Percentiles rank a stretch among this genome's conserved stretches.
These are phyloP conservation scores for Nicotiana attenuata DNA, from an alignment of 257 asterid genomes.

Conservation along the genomic window DNA sequence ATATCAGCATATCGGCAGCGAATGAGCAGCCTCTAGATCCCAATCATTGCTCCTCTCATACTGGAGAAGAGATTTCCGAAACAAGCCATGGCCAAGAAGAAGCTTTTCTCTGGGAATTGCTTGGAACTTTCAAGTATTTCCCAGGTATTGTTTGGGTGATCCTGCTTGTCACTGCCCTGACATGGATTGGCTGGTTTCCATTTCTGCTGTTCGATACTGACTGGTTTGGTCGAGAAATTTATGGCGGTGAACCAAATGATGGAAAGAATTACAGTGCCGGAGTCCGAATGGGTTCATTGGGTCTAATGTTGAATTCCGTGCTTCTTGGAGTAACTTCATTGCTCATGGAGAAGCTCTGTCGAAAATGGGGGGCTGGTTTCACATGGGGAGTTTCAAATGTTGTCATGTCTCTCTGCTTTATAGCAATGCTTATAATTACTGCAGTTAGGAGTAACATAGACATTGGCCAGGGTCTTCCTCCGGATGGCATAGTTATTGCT, in stretches of 20 bases:
- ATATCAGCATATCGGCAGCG: constrained; percentile 60
- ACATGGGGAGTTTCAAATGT: constrained; percentile 83
- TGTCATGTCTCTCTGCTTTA: constrained; percentile 60
- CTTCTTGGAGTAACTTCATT: constrained; percentile 84
- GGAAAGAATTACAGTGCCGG: constrained; percentile 57
- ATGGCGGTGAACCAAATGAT: constrained; percentile 80
- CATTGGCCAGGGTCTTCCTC: constrained; percentile 39
- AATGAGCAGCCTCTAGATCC: constrained; percentile 51
- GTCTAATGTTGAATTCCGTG: constrained; percentile 78
- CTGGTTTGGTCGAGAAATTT: constrained; percentile 94
- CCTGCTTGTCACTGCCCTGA: constrained; percentile 70
- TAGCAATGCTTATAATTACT: constrained; percentile 59
- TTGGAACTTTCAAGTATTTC: constrained; percentile 66
- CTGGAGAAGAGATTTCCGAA: constrained; percentile 35
- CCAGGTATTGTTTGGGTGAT: constrained; percentile 64
- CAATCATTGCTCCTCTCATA: constrained; percentile 19
- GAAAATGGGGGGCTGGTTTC: constrained; percentile 85
- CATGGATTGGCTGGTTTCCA: constrained; percentile 92
- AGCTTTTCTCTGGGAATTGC: constrained; percentile 74
- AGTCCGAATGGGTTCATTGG: constrained; percentile 83
- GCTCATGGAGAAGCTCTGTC: constrained; percentile 78
- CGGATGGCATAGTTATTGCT: constrained; percentile 63
- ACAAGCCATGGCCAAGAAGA: constrained; percentile 49
- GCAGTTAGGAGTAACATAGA: constrained; percentile 42
- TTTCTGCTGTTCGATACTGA: constrained; percentile 82